These are phyloP conservation scores for Kodamaea anthophila DNA, from an alignment of 1,139 yeast genomes.

Conservation along the genomic window DNA sequence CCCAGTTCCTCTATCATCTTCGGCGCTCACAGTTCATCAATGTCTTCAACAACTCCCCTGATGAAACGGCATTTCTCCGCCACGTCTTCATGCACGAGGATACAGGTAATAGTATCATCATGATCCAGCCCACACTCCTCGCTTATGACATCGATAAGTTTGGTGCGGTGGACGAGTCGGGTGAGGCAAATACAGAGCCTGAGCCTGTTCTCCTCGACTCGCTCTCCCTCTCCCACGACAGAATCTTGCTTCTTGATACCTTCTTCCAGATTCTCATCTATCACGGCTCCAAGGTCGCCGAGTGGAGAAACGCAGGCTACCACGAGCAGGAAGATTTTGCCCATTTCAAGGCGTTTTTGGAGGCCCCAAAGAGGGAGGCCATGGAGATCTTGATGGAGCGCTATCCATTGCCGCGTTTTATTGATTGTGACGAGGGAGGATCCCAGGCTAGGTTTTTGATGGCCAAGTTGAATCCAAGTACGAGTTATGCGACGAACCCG, in stretches of 20 bases:
- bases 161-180: slow-evolving; percentile 41
- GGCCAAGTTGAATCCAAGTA: slow-evolving; percentile 71
- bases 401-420: slow-evolving; percentile 67
- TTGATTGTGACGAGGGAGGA: slow-evolving; percentile 72
- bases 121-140: slow-evolving; percentile 72
- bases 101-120: slow-evolving; percentile 55
- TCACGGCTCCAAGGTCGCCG: slow-evolving; percentile 64
- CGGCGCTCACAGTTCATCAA: slow-evolving; percentile 65
- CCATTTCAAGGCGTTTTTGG: slow-evolving; percentile 54
- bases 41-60: slow-evolving; percentile 74
- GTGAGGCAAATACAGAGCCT: slow-evolving; percentile 28
- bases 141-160: slow-evolving; percentile 55
- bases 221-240: slow-evolving; percentile 53
- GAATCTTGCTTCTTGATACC: slow-evolving; percentile 62
- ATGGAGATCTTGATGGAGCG: slow-evolving; percentile 61
- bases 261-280: slow-evolving; percentile 67
- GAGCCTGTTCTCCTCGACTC: slow-evolving; percentile 68
- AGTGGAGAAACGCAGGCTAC: slow-evolving; percentile 64
- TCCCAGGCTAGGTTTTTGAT: slow-evolving; percentile 72
- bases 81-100: slow-evolving; percentile 66
- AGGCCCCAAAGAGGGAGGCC: slow-evolving; percentile 64
- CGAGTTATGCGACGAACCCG: slow-evolving; percentile 46
- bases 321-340: slow-evolving; percentile 62
- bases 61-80: slow-evolving; percentile 66
- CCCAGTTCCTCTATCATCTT: slow-evolving; percentile 69